Base-by-base conservation (phyloP, 371 early-diverging fungal species). In the Mortierella sp. region DNA sequence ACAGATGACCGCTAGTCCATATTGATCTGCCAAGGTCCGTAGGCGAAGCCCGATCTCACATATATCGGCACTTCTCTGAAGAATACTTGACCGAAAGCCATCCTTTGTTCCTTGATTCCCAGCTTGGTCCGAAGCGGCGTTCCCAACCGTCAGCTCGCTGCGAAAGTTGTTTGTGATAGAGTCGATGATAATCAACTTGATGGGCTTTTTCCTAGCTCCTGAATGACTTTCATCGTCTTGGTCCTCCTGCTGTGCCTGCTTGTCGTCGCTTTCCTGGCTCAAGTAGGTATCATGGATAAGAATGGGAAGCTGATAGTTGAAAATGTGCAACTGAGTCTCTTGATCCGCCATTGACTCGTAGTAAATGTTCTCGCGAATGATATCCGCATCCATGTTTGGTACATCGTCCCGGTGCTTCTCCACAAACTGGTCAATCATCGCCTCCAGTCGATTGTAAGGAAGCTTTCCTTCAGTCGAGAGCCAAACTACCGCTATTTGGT, bases 91-190 rank as follows among this genome's bases (percentile, higher is more conserved):
- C 31, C 70, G 37, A 40, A 74, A 76, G 0, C 74, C 67, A 14
- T 46, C 50, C 16, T 37, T 75, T 14, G 57, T 46, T 26, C 74
- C 75, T 73, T 81, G 79, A 46, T 75, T 73, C 3, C 71, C 74
- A 4, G 77, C 71, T 24, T 53, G 37, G 26, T 69, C 72, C 24
- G 81, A 50, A 24, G 73, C 34, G 13, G 73, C 10, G 21, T 0
- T 43, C n/a, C 75, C 51, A 14, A 82, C 51, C 55, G 61, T 59
- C 0, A 84, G 84, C 46, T 91, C 93, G 51, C 92, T 90, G 28
- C 96, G 91, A 81, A 96, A 93, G 50, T 93, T 91, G 10, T 96
- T 94, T 24, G 96, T 91, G n/a, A 98, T 93, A 0, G 97, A 96
- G 86, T 98, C 98, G 48, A 98, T 89, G 13, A 98, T 91, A 26